Conservation (phyloP, 1,284 basidiomycete genomes). For the Tetrapyrgos nigripes region DNA sequence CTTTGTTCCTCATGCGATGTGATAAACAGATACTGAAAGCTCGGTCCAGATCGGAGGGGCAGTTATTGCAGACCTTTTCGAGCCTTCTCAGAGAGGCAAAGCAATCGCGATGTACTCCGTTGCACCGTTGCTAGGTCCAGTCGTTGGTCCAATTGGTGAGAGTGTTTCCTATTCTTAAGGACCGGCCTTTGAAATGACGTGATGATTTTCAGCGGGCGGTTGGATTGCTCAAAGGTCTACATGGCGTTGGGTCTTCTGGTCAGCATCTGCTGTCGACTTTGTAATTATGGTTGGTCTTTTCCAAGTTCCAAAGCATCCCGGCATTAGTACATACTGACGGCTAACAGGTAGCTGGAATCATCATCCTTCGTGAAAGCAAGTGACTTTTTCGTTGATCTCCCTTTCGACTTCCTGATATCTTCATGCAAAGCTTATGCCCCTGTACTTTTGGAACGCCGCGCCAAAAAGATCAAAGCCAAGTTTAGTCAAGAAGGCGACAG, state of each 20-base stretch:
- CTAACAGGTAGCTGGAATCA: no score
- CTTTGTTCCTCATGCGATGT: no score
- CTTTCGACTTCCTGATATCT: no score
- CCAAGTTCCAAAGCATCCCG: no score
- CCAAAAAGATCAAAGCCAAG: neutral
- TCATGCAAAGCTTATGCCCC: neutral
- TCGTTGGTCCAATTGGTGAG: neutral
- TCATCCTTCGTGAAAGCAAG: no score
- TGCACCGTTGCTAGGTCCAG: neutral
- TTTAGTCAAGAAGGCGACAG: no score
- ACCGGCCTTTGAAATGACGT: neutral
- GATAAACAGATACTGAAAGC: no score
- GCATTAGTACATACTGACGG: no score
- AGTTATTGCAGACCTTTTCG: neutral
- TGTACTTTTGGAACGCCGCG: neutral
- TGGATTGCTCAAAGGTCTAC: slow-evolving; percentile 66
- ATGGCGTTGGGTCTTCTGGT: slow-evolving; percentile 75
- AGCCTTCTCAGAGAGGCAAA: neutral
- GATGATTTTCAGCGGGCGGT: no score
- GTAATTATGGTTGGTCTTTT: slow-evolving; percentile 7
- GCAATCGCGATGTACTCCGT: neutral
- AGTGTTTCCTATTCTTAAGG: neutral
- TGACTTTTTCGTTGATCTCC: neutral
- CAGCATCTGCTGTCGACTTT: slow-evolving; percentile 59
- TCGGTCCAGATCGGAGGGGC: neutral